Evolutionary conservation across 2,329 filamentous ascomycete genomes (phyloP).

Genomic region (Aureobasidium lini): DNA sequence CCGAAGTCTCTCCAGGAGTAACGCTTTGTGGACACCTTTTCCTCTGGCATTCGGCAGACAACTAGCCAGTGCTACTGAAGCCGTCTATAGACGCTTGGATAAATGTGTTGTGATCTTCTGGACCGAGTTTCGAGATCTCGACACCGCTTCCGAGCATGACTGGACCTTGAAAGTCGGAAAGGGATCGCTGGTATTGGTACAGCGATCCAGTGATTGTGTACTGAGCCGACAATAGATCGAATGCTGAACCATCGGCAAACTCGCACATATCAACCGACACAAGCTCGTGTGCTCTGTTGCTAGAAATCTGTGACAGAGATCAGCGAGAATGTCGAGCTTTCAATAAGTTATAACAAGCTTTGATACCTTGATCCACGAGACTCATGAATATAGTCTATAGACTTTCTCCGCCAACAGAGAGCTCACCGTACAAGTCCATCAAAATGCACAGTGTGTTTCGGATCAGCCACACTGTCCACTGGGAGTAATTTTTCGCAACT

Average conservation of each 20-base stretch:
- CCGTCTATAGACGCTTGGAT: background rate
- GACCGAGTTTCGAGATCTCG: background rate
- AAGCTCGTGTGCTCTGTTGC: no score
- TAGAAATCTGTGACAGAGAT: no score
- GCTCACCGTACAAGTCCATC: no score
- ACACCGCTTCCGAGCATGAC: background rate
- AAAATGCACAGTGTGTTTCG: no score
- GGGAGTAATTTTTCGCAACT: no score
- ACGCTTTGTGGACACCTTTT: background rate
- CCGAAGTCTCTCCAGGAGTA: background rate
- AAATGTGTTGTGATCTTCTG: background rate
- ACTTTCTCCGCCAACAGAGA: no score
- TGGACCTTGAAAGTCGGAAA: background rate
- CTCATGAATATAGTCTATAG: no score
- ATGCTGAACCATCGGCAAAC: background rate
- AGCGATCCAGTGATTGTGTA: background rate
- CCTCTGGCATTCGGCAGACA: background rate
- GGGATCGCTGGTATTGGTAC: background rate
- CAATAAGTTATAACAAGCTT: no score
- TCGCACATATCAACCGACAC: background rate
- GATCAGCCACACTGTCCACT: no score
- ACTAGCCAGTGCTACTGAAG: background rate
- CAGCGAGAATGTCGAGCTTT: no score
- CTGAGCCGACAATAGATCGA: background rate
- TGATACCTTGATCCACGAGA: no score